Conservation (phyloP, 768 basidiomycete genomes). For the Pleurotus pulmonarius region DNA sequence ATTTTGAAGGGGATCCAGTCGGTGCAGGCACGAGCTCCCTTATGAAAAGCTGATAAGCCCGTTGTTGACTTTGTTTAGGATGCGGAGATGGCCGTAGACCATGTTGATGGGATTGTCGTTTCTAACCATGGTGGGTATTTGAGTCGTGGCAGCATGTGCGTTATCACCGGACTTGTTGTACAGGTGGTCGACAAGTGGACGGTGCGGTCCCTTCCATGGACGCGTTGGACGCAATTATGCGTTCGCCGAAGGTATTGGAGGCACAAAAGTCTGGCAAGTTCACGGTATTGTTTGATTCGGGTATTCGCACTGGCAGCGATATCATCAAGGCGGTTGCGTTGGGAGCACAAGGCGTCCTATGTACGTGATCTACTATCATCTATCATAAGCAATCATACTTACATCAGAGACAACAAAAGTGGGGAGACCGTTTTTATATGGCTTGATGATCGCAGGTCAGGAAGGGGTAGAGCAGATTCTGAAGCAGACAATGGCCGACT, state of each 20-base stretch:
- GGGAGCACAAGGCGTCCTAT: constrained; percentile 76
- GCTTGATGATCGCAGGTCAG: constrained; percentile 64
- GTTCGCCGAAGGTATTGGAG: constrained; percentile 49
- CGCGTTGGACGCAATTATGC: constrained; percentile 64
- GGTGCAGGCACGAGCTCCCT: constrained; percentile 30
- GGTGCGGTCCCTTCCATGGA: constrained; percentile 71
- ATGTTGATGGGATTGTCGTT: constrained; percentile 69
- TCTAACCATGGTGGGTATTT: constrained; percentile 64
- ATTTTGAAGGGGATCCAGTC: constrained; percentile 75
- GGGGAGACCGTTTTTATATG: constrained; percentile 73
- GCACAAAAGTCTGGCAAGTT: constrained; percentile 59
- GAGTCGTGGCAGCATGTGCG: not conserved
- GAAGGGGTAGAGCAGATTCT: constrained; percentile 74
- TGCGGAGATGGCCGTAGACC: constrained; percentile 62
- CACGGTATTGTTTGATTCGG: constrained; percentile 72
- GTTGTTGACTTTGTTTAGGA: constrained; percentile 31
- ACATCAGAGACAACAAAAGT: constrained; percentile 32
- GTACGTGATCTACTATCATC: constrained; percentile 35
- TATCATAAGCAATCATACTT: not conserved
- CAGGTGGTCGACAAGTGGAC: constrained; percentile 73
- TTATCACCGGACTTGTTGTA: not conserved
- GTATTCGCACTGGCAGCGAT: constrained; percentile 79
- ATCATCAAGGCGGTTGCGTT: constrained; percentile 81
- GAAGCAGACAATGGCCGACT: constrained; percentile 60
- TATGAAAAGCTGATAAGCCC: not conserved